Conservation (phyloP, 1,139 yeast genomes). For the Candida glucosophila region DNA sequence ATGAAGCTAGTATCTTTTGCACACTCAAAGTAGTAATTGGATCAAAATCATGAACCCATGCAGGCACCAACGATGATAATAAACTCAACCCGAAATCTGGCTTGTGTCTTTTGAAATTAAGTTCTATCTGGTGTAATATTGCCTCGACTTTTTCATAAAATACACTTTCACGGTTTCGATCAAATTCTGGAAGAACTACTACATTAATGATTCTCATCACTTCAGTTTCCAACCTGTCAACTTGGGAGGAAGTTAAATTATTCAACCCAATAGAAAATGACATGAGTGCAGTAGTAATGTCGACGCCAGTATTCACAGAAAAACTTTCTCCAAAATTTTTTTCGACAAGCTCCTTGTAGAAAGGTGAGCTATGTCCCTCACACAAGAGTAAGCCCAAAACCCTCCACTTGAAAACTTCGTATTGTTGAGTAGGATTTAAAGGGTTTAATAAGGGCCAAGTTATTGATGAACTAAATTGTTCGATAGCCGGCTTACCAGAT, state of each 20-base stretch:
- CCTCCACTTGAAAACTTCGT: conserved; percentile 66
- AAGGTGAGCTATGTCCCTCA: conserved; percentile 90
- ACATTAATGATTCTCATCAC: conserved; percentile 33
- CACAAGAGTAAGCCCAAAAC: conserved; percentile 63
- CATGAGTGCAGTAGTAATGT: conserved; percentile 69
- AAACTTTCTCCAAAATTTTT: conserved; percentile 80
- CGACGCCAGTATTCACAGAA: conserved; percentile 82
- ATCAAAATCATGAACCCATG: conserved; percentile 75
- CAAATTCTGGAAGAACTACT: conserved; percentile 33
- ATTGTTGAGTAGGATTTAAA: conserved; percentile 39
- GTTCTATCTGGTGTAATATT: conserved; percentile 78
- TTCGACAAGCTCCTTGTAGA: conserved; percentile 79
- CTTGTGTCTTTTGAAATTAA: conserved; percentile 76
- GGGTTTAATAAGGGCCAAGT: conserved; percentile 87
- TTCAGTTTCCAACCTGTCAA: conserved; percentile 34
- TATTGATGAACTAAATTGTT: conserved; percentile 70
- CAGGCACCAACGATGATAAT: conserved; percentile 64
- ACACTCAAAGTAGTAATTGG: conserved; percentile 62
- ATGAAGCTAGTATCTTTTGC: conserved; percentile 48
- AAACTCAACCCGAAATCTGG: conserved; percentile 85
- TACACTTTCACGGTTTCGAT: conserved; percentile 31
- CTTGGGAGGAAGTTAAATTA: conserved; percentile 52
- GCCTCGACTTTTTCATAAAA: conserved; percentile 69
- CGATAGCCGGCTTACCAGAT: conserved; percentile 48
- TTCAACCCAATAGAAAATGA: conserved; percentile 82